phyloP scores from a whole-genome alignment of 805 yeast species.

The Candida piceae region DNA sequence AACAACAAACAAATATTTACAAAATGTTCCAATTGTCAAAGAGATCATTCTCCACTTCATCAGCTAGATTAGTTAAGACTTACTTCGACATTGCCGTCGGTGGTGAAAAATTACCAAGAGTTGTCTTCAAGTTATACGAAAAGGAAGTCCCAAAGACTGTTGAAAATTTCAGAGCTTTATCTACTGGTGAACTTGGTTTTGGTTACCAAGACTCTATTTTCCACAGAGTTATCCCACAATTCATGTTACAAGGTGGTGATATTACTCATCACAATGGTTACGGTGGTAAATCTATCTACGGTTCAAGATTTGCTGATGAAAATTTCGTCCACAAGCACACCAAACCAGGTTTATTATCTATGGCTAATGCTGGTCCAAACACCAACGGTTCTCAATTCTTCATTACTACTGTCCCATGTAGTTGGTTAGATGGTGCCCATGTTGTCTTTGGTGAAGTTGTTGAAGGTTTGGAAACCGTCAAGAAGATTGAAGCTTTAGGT shows the following conservation, averaged over 20 bases:
- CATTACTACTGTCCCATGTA: conserved; percentile 82
- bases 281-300: conserved; percentile 88
- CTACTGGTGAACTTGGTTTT: conserved; percentile 86
- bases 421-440: conserved; percentile 92
- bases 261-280: conserved; percentile 79
- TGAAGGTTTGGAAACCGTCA: conserved; percentile 81
- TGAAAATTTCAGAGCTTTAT: conserved; percentile 91
- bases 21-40: conserved; percentile 23
- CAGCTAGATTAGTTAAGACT: conserved; percentile 44
- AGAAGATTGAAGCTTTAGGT: conserved; percentile 70
- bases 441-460: conserved; percentile 91
- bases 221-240: conserved; percentile 95
- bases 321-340: conserved; percentile 69
- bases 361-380: conserved; percentile 99
- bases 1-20: neutral
- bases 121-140: conserved; percentile 83
- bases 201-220: conserved; percentile 81
- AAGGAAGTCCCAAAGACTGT: conserved; percentile 94
- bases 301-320: conserved; percentile 73
- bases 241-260: conserved; percentile 96
- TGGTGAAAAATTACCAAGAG: conserved; percentile 47
- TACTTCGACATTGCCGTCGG: conserved; percentile 53
- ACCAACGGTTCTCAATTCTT: conserved; percentile 98
- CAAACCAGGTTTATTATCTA: conserved; percentile 77
- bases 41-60: conserved; percentile 48